Base-by-base conservation (phyloP, 1,284 basidiomycete genomes). In the Moesziomyces globuligerus region DNA sequence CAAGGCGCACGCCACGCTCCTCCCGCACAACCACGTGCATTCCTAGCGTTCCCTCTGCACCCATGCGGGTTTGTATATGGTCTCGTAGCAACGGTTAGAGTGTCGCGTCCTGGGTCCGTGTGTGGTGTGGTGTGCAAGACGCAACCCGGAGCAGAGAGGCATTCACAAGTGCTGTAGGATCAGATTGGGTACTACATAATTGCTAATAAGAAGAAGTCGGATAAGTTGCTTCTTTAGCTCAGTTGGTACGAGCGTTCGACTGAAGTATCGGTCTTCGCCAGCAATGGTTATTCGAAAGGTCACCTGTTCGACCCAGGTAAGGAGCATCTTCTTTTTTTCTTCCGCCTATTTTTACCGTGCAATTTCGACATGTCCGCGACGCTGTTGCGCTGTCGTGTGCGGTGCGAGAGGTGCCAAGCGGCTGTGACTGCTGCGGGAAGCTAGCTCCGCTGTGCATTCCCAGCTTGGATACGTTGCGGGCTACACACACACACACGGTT, bases 191-290 rank as follows among this genome's bases (percentile, higher is more conserved):
- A n/a, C n/a, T n/a, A n/a, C n/a, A 32, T 32, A 32, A 11, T 4
- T 18, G 9, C 38, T 20, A 18, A 10, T 23, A 10, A 3, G 1
- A 8, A 4, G 3, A 13, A 20, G 8, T 1, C 38, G 3, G 8
- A 8, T 37, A 49, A 28, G 7, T 5, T 15, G 64, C 64, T 68
- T 61, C 57, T 57, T 60, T 70, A 70, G 67, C 67, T 70, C 67
- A 70, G 67, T 55, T 70, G 67, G 67, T 70, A 70, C 67, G 67
- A 70, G 67, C 67, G 67, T 70, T 52, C 67, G 67, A 70, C 67
- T 70, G 67, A 70, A 70, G 67, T 47, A 69, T 69, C 53, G 54
- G 54, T 11, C 17, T 17, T 26, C 3, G 11, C 25, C 25, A 47
- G 52, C 20, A 50, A 29, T 42, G 48, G 48, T 32, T 28, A 43